phyloP scores from a whole-genome alignment of 176 grass and related monocot genomes.

The Pontederia crassipes region DNA sequence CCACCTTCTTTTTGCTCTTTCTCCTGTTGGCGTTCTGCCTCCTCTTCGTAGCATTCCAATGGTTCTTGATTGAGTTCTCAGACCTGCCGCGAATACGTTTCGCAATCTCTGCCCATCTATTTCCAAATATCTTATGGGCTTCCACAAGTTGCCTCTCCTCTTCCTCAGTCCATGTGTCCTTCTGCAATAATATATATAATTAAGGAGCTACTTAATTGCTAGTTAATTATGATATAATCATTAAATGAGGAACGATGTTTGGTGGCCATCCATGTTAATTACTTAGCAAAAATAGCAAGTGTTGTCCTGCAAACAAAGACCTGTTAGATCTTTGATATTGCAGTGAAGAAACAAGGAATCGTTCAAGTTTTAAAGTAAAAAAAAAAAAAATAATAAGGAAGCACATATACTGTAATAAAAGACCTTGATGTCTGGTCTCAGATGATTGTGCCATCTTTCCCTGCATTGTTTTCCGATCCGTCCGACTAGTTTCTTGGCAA shows the following conservation, averaged over 20 bases:
- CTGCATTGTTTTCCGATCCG: conserved; percentile 76
- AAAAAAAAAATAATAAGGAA: too few relatives aligned
- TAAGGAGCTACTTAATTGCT: too few relatives aligned
- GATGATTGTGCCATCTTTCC: conserved; percentile 79
- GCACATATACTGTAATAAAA: not conserved
- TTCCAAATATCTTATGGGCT: conserved; percentile 43
- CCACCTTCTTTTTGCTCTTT: conserved; percentile 40
- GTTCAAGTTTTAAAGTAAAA: too few relatives aligned
- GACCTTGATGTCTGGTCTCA: conserved; percentile 64
- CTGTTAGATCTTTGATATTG: too few relatives aligned
- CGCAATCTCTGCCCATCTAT: conserved; percentile 53
- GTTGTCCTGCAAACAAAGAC: too few relatives aligned
- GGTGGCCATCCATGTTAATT: too few relatives aligned
- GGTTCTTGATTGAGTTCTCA: conserved; percentile 82
- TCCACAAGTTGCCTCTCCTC: conserved; percentile 44
- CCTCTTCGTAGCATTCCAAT: conserved; percentile 75
- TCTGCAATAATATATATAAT: conserved; percentile 17
- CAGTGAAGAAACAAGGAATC: too few relatives aligned
- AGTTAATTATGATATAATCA: not conserved
- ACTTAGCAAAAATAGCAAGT: too few relatives aligned
- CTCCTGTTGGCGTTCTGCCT: conserved; percentile 36
- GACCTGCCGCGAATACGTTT: conserved; percentile 40
- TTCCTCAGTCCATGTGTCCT: conserved; percentile 48
- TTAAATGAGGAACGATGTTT: not conserved
- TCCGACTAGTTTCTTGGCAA: conserved; percentile 40